Base-by-base conservation (phyloP, 441 rosid genomes). In the Brassica hybrid region DNA sequence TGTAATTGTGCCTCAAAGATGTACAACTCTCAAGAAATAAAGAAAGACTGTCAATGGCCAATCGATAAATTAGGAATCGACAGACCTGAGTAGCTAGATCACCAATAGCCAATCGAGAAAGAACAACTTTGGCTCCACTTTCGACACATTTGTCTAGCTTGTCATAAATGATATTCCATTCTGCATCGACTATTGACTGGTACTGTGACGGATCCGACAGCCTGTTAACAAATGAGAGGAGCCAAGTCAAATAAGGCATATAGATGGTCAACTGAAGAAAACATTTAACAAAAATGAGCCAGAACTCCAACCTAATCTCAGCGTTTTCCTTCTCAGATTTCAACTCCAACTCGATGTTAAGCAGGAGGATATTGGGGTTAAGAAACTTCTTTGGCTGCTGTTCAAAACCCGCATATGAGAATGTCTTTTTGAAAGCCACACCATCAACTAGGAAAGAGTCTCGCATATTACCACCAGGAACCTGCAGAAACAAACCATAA, bases 311-410 rank as follows among this genome's bases (percentile, higher is more conserved):
- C 99, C 99, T 88, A 72, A 96, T 96, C 83, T 94, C 99, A 59
- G 99, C 98, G 83, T 96, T 96, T 85, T 96, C 99, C 84, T 96
- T 96, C 89, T 96, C 99, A 27, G 99, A 96, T 83, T 96, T 96
- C 82, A 96, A 85, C 83, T 96, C 98, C 86, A 96, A 73, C 67
- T 96, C 98, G 72, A 96, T 88, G 80, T 96, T 96, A 58, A 96
- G 87, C 45, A 96, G 76, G 56, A 96, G 96, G 63, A 96, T 81
- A 73, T 90, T 92, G 62, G 98, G 98, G 74, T 87, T 84, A 57
- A 87, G 3, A 85, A 96, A 96, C 82, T 88, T 94, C 84, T 96
- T 96, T 1, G 99, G 99, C 75, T 96, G 99, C 69, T 96, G 99
- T 86, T 96, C 99, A 72, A 96, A 96, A 30, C 99, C 99, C 1